Percentiles rank a stretch among this genome's conserved stretches.
phyloP scores from a whole-genome alignment of 345 rosid genomes.

The Brassica juncea region DNA sequence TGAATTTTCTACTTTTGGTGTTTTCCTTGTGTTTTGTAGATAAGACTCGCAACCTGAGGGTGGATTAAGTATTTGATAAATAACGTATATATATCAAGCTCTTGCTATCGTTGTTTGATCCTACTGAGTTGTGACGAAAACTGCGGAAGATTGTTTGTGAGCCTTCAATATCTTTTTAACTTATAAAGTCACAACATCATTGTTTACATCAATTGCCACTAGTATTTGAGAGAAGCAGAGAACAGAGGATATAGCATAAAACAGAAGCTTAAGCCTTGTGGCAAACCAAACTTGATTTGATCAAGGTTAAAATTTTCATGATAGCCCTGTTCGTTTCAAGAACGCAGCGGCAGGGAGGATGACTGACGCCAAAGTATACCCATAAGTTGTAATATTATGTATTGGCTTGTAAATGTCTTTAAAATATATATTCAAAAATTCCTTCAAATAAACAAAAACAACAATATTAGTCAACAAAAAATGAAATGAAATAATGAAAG shows the following conservation, averaged over 20 bases:
- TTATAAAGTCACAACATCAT: not conserved
- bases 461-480: too few relatives aligned
- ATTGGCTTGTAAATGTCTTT: not conserved
- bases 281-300: not conserved
- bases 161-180: not conserved
- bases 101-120: not conserved
- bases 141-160: not conserved
- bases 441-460: not conserved
- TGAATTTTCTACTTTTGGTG: too few relatives aligned
- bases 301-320: not conserved
- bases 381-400: not conserved
- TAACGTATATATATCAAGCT: too few relatives aligned
- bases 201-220: not conserved
- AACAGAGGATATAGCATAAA: too few relatives aligned
- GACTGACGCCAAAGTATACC: not conserved
- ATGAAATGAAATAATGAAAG: too few relatives aligned
- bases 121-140: too few relatives aligned
- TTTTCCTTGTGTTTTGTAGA: too few relatives aligned
- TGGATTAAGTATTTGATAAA: too few relatives aligned
- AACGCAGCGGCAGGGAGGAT: not conserved
- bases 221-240: not conserved
- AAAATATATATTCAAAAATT: not conserved
- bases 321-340: too few relatives aligned
- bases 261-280: not conserved
- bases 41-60: too few relatives aligned